These are phyloP conservation scores for Yarrowia sp. DNA, from an alignment of 805 yeast genomes.

Conservation along the genomic window DNA sequence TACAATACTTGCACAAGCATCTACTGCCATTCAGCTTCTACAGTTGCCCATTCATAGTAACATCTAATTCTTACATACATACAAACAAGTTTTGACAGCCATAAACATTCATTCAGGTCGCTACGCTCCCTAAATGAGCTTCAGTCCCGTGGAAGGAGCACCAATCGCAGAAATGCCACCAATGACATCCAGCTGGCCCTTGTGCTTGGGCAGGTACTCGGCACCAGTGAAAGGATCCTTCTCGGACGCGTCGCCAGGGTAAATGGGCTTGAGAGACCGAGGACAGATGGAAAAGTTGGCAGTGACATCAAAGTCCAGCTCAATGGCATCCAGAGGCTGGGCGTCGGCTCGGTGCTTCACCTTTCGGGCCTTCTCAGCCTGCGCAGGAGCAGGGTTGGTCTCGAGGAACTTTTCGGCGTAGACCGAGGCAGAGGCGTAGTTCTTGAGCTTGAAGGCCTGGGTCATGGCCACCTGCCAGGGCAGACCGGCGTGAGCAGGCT, in stretches of 20 bases:
- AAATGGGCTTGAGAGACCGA: slow-evolving; percentile 85
- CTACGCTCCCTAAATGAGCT: slow-evolving; percentile 4
- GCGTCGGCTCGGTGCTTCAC: slow-evolving; percentile 81
- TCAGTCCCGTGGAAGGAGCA: slow-evolving; percentile 87
- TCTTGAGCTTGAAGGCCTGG: slow-evolving; percentile 86
- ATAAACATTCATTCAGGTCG: not conserved
- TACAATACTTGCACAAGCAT: no score
- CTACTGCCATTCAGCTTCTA: no score
- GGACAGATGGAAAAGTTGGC: slow-evolving; percentile 93
- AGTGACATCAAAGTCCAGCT: slow-evolving; percentile 89
- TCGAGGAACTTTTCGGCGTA: slow-evolving; percentile 86
- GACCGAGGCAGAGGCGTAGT: slow-evolving; percentile 84
- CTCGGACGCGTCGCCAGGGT: slow-evolving; percentile 71
- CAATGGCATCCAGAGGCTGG: slow-evolving; percentile 82
- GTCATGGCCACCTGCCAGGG: slow-evolving; percentile 96
- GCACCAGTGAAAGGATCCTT: slow-evolving; percentile 91
- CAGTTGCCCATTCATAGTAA: no score
- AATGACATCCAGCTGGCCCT: slow-evolving; percentile 79
- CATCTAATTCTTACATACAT: slow-evolving; percentile 3
- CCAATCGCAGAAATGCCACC: slow-evolving; percentile 83
- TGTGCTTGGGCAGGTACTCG: slow-evolving; percentile 74
- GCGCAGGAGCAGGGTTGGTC: slow-evolving; percentile 46
- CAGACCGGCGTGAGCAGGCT: slow-evolving; percentile 80
- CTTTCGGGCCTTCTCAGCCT: slow-evolving; percentile 87
- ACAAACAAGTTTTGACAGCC: not conserved